These are phyloP conservation scores for Agastache rugosa DNA, from an alignment of 257 asterid genomes.

Conservation along the genomic window DNA sequence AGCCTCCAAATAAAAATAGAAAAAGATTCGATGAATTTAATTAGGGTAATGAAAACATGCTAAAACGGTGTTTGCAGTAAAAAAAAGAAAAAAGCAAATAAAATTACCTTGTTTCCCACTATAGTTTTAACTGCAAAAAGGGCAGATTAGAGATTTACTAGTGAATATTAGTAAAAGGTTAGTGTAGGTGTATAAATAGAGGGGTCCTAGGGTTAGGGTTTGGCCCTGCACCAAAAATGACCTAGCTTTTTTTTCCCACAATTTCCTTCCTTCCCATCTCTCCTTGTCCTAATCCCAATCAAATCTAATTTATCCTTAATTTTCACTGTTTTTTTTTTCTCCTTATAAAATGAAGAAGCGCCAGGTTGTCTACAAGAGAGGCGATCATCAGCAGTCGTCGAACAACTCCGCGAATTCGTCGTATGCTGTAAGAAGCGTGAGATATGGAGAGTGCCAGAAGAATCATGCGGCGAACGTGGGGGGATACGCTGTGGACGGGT, in stretches of 20 bases:
- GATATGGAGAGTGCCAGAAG: slow-evolving; percentile 86
- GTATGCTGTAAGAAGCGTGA: slow-evolving; percentile 42
- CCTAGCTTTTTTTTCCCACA: slow-evolving; percentile 16
- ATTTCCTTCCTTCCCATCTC: slow-evolving; percentile 4
- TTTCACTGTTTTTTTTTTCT: neutral
- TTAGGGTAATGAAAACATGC: neutral
- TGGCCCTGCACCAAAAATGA: slow-evolving; percentile 37
- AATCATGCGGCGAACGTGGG: slow-evolving; percentile 91
- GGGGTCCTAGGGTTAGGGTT: slow-evolving; percentile 67
- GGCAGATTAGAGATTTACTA: neutral
- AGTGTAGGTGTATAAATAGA: slow-evolving; percentile 54
- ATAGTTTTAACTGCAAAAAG: neutral
- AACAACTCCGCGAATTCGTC: slow-evolving; percentile 45
- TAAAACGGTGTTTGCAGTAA: neutral
- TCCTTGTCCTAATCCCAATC: slow-evolving; percentile 17
- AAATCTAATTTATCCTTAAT: neutral
- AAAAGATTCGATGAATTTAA: slow-evolving; percentile 13
- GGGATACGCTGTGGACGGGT: slow-evolving; percentile 90
- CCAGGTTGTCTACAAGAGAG: slow-evolving; percentile 50
- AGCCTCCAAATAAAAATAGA: neutral
- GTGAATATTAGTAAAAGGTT: slow-evolving; percentile 17
- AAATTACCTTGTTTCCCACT: neutral
- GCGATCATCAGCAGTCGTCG: slow-evolving; percentile 33
- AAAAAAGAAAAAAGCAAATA: neutral
- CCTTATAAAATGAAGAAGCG: slow-evolving; percentile 38